Evolutionary conservation across 2,329 filamentous ascomycete species (phyloP).

Genomic region (Microcyclospora tardicrescens): DNA sequence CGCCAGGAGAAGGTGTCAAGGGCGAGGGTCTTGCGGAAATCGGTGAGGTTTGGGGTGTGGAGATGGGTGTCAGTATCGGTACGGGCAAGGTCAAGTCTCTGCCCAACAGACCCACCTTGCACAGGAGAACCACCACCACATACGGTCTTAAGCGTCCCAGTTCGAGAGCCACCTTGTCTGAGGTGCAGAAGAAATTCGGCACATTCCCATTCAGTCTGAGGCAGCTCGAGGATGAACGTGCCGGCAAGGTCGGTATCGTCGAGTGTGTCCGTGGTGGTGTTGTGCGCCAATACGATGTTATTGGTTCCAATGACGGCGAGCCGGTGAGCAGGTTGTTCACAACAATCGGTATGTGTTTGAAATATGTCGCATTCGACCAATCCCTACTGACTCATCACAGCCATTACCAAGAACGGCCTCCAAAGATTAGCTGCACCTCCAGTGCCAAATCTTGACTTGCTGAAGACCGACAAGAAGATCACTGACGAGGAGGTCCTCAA

Average conservation of each 20-base stretch:
- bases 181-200: slow-evolving; percentile 94
- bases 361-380: neutral
- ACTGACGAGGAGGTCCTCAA: slow-evolving; percentile 88
- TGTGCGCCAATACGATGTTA: slow-evolving; percentile 89
- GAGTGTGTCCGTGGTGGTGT: slow-evolving; percentile 91
- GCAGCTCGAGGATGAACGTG: slow-evolving; percentile 91
- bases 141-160: slow-evolving; percentile 90
- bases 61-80: slow-evolving; percentile 83
- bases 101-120: slow-evolving; percentile 76
- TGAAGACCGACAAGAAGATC: slow-evolving; percentile 96
- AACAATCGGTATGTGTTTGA: slow-evolving; percentile 69
- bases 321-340: slow-evolving; percentile 78
- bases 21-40: slow-evolving; percentile 81
- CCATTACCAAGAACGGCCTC: slow-evolving; percentile 94
- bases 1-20: slow-evolving; percentile 73
- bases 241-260: slow-evolving; percentile 88
- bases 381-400: slow-evolving; percentile 34
- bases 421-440: slow-evolving; percentile 71
- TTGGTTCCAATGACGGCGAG: slow-evolving; percentile 80
- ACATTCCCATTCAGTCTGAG: slow-evolving; percentile 95
- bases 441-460: slow-evolving; percentile 62
- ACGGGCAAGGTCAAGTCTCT: slow-evolving; percentile 90
- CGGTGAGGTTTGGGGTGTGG: slow-evolving; percentile 93
- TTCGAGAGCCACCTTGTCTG: slow-evolving; percentile 81
- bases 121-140: slow-evolving; percentile 82